phyloP scores from a whole-genome alignment of 768 basidiomycete species.

The Chalciporus piperatus region DNA sequence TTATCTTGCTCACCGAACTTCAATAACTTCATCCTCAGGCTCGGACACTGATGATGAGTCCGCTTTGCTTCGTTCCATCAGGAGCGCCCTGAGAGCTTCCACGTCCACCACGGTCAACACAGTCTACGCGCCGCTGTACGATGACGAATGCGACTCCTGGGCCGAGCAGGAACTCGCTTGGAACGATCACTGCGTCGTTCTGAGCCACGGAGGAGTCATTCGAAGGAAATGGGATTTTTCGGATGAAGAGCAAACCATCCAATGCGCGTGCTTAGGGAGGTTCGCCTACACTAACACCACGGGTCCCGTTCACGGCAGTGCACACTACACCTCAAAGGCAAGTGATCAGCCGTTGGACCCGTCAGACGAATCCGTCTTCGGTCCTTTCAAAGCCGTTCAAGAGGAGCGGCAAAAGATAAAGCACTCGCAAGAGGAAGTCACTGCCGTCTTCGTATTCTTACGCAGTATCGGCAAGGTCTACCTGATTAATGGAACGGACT shows the following conservation, averaged over 20 bases:
- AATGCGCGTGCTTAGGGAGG: slow-evolving; percentile 77
- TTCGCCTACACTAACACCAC: slow-evolving; percentile 49
- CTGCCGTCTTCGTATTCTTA: slow-evolving; percentile 75
- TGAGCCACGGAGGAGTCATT: slow-evolving; percentile 67
- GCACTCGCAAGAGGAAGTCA: slow-evolving; percentile 37
- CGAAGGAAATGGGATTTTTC: slow-evolving; percentile 71
- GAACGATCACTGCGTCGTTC: slow-evolving; percentile 60
- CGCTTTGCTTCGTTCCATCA: slow-evolving; percentile 54
- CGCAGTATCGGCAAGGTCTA: slow-evolving; percentile 73
- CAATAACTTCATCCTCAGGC: slow-evolving; percentile 5
- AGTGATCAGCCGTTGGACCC: slow-evolving; percentile 15
- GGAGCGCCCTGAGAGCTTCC: slow-evolving; percentile 55
- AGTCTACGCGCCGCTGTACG: slow-evolving; percentile 42
- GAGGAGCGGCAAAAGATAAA: slow-evolving; percentile 41
- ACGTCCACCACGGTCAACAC: slow-evolving; percentile 41
- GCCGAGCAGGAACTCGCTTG: slow-evolving; percentile 69
- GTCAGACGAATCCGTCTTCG: slow-evolving; percentile 33
- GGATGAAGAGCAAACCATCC: slow-evolving; percentile 69
- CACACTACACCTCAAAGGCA: slow-evolving; percentile 27
- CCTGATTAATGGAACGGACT: slow-evolving; percentile 67
- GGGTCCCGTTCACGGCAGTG: slow-evolving; percentile 23
- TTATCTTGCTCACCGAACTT: slow-evolving; percentile 36
- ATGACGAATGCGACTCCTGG: slow-evolving; percentile 37
- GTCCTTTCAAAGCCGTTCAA: slow-evolving; percentile 41
- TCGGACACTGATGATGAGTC: slow-evolving; percentile 25